These are phyloP conservation scores for Aspergillus sparsus DNA, from an alignment of 495 filamentous ascomycete species.

Conservation along the genomic window DNA sequence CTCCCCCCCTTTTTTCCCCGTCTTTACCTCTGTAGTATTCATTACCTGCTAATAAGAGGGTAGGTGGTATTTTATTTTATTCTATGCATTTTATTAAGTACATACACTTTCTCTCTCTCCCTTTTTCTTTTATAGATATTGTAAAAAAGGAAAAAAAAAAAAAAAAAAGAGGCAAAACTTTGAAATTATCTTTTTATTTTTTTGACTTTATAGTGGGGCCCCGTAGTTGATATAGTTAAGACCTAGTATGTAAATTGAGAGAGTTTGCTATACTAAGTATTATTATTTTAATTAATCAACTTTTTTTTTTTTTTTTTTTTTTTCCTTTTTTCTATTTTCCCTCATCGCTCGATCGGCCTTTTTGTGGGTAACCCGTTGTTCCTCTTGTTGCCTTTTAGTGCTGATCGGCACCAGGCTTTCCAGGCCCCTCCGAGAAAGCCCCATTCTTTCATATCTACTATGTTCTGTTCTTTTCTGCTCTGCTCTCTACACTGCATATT, in stretches of 20 bases:
- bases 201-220: background rate
- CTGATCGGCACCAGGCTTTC: conserved; percentile 3
- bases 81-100: background rate
- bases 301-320: background rate
- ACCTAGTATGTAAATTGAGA: no score
- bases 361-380: background rate
- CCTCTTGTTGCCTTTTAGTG: background rate
- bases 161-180: no score
- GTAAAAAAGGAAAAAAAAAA: no score
- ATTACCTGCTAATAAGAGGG: background rate
- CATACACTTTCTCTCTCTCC: background rate
- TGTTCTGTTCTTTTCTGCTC: no score
- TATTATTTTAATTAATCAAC: no score
- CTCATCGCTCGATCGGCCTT: background rate
- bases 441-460: no score
- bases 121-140: no score
- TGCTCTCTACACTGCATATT: no score
- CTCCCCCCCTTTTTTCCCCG: no score
- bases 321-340: background rate
- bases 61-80: background rate
- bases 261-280: no score
- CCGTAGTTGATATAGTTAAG: no score
- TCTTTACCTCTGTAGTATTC: conserved; percentile 2
- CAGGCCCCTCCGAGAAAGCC: background rate
- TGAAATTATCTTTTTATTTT: background rate